A percentile compares a stretch with the other conserved stretches of the same genome.
phyloP scores from a whole-genome alignment of 1,284 basidiomycete species.

The Leccinum subspadiceum region DNA sequence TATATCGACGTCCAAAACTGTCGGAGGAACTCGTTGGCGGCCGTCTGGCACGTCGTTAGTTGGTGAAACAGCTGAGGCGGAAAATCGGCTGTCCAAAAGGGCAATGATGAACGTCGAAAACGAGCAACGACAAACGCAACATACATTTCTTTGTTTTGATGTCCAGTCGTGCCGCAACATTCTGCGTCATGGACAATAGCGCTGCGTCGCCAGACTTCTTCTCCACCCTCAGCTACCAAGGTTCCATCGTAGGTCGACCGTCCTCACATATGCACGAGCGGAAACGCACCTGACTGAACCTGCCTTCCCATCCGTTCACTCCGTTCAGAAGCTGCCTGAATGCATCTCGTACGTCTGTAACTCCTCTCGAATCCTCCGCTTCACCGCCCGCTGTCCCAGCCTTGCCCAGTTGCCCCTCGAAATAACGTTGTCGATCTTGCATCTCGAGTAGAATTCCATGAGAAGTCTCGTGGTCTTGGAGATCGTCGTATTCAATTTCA shows the following conservation, averaged over 20 bases:
- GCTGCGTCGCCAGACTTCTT: constrained; percentile 64
- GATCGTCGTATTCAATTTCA: constrained; percentile 85
- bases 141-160: constrained; percentile 62
- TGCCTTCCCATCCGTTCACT: constrained; percentile 56
- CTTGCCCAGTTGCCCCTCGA: constrained; percentile 57
- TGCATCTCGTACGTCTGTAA: constrained; percentile 43
- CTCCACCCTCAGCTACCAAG: constrained; percentile 57
- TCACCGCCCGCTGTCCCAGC: constrained; percentile 28
- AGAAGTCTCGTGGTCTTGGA: constrained; percentile 65
- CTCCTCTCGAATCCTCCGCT: constrained; percentile 27
- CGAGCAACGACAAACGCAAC: constrained; percentile 22
- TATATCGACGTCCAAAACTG: constrained; percentile 94
- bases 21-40: constrained; percentile 92
- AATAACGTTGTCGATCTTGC: constrained; percentile 75
- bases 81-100: constrained; percentile 60
- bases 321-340: constrained; percentile 46
- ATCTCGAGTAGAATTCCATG: constrained; percentile 81
- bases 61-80: constrained; percentile 77
- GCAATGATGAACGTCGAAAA: background rate
- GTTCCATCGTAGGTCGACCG: background rate
- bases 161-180: constrained; percentile 66
- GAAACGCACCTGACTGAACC: constrained; percentile 52
- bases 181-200: constrained; percentile 73
- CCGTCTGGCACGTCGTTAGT: constrained; percentile 87
- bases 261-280: background rate